These are phyloP conservation scores for Cladophialophora carrionii DNA, from an alignment of 2,329 filamentous ascomycete species.

Conservation along the genomic window DNA sequence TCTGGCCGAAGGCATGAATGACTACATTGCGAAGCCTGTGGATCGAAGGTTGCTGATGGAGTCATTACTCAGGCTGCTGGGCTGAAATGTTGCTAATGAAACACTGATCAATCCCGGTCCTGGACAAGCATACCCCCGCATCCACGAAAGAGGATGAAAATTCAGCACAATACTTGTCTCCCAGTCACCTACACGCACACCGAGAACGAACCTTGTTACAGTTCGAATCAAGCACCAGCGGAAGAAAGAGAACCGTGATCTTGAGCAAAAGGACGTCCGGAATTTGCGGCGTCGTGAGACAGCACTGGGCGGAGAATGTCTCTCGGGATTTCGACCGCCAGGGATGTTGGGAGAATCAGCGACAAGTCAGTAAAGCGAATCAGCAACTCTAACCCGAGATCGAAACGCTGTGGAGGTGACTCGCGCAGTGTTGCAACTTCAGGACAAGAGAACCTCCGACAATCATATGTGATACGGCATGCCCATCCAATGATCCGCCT, in stretches of 20 bases:
- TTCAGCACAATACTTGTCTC: background rate
- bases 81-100: conserved; percentile 13
- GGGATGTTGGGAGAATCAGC: background rate
- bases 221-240: background rate
- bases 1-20: conserved; percentile 41
- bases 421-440: background rate
- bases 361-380: background rate
- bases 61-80: conserved; percentile 26
- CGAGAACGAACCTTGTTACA: background rate
- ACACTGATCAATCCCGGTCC: background rate
- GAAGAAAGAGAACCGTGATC: background rate
- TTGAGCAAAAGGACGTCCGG: background rate
- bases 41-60: conserved; percentile 28
- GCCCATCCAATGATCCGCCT: background rate
- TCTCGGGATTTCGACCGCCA: background rate
- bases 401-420: background rate
- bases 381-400: background rate
- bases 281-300: background rate
- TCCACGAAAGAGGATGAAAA: background rate
- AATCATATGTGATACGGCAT: background rate
- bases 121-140: background rate
- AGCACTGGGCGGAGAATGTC: background rate
- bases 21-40: conserved; percentile 44
- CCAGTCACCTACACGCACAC: background rate
- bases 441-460: background rate